Conservation (phyloP, 148 eudicot genomes). For the Cornus florida region DNA sequence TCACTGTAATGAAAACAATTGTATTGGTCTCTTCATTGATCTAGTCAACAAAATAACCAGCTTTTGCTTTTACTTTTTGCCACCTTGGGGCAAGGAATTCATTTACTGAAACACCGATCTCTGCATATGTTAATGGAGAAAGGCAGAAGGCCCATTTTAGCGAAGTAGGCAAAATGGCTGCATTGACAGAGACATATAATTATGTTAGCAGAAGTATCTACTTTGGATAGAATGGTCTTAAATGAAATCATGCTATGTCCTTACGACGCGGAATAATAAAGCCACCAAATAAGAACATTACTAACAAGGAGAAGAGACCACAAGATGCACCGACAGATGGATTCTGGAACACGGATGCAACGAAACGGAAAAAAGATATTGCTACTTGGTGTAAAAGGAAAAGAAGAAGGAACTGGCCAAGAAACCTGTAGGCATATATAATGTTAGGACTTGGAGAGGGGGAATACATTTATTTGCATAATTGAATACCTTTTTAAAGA, state of each 20-base stretch:
- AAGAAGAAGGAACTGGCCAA: conserved; percentile 14
- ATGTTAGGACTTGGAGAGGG: neutral
- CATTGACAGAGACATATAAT: neutral
- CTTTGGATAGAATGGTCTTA: neutral
- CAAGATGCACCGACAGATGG: conserved; percentile 8
- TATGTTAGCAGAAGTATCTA: neutral
- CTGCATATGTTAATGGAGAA: conserved; percentile 16
- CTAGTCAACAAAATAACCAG: neutral
- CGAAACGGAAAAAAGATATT: conserved; percentile 10
- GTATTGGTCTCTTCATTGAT: neutral
- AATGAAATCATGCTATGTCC: neutral
- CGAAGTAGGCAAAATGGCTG: conserved; percentile 20
- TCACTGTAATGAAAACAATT: neutral
- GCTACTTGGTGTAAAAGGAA: conserved; percentile 8
- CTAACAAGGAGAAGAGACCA: conserved; percentile 8
- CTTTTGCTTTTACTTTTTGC: neutral
- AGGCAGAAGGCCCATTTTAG: conserved; percentile 18
- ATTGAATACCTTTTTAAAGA: neutral
- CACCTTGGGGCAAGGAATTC: conserved; percentile 3
- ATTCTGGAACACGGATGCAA: conserved; percentile 4
- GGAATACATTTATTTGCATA: neutral
- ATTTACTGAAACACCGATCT: conserved; percentile 14
- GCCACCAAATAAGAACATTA: conserved; percentile 16
- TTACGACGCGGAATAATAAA: conserved; percentile 21
- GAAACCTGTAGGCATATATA: conserved; percentile 13